These are phyloP conservation scores for Penicillium sp. DNA, from an alignment of 2,329 filamentous ascomycete species.

Conservation along the genomic window DNA sequence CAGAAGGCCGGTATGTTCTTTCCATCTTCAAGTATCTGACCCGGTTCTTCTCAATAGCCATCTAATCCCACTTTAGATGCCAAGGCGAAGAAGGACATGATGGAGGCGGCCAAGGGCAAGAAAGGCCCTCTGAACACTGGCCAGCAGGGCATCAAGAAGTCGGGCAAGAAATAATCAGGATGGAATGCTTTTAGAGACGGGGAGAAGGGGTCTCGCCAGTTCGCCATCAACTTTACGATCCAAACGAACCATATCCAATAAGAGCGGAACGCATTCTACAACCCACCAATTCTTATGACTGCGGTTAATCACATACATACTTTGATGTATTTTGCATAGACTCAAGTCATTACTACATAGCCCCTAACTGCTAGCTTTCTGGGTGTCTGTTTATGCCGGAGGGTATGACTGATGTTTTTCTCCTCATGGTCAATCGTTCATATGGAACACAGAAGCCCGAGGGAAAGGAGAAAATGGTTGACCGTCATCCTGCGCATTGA, in stretches of 20 bases:
- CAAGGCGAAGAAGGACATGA: conserved; percentile 80
- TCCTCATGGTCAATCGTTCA: too few species aligned
- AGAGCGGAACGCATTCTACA: conserved; percentile 4
- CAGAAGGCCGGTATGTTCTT: conserved; percentile 69
- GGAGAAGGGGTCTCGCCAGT: not conserved
- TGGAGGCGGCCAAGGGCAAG: conserved; percentile 78
- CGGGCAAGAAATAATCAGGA: conserved; percentile 78
- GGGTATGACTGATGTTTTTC: too few species aligned
- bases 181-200: not conserved
- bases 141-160: conserved; percentile 93
- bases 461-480: too few species aligned
- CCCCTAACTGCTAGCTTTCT: too few species aligned
- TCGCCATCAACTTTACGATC: conserved; percentile 18
- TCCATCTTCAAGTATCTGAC: not conserved
- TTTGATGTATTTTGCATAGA: too few species aligned
- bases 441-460: too few species aligned
- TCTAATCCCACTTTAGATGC: conserved; percentile 56
- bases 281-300: too few species aligned
- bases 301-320: not conserved
- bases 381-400: too few species aligned
- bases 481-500: too few species aligned
- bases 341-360: too few species aligned
- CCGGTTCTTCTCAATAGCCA: not conserved
- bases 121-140: conserved; percentile 78
- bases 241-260: conserved; percentile 24